Conservation (phyloP, 1,139 yeast species). For the Yamadazyma taylorii region DNA sequence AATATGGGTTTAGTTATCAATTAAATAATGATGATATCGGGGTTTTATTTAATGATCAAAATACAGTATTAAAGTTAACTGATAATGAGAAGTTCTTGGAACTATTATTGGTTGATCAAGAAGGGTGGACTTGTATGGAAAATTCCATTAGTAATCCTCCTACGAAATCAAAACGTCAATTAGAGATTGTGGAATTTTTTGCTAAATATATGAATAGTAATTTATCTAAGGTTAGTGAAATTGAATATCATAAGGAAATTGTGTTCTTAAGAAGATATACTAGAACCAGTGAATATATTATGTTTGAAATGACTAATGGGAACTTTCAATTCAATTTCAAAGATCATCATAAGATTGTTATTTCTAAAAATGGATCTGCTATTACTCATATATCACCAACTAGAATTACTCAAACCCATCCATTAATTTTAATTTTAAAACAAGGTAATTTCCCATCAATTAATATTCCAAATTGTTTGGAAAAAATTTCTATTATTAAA, state of each 20-base stretch:
- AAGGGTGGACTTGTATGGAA: slow-evolving; percentile 75
- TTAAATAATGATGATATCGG: slow-evolving; percentile 89
- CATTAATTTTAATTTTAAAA: slow-evolving; percentile 58
- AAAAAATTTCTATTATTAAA: slow-evolving; percentile 36
- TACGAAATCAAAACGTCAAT: slow-evolving; percentile 61
- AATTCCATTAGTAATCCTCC: slow-evolving; percentile 60
- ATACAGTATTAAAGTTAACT: slow-evolving; percentile 70
- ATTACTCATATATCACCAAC: slow-evolving; percentile 82
- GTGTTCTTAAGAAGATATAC: slow-evolving; percentile 80
- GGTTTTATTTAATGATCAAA: slow-evolving; percentile 83
- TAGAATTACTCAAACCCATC: slow-evolving; percentile 69
- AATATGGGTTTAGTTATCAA: slow-evolving; percentile 94
- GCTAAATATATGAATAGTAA: slow-evolving; percentile 83
- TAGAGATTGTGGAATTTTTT: slow-evolving; percentile 81
- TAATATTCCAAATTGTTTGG: slow-evolving; percentile 53
- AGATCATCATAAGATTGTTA: slow-evolving; percentile 87
- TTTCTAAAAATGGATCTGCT: slow-evolving; percentile 72
- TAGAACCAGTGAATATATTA: slow-evolving; percentile 74
- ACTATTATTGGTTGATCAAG: slow-evolving; percentile 56
- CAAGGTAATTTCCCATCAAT: slow-evolving; percentile 61
- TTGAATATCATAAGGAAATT: slow-evolving; percentile 58
- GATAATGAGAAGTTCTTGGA: slow-evolving; percentile 65
- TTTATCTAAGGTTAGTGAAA: slow-evolving; percentile 70
- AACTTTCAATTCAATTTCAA: slow-evolving; percentile 91
- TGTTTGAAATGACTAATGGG: slow-evolving; percentile 94